Evolutionary conservation across 2,329 filamentous ascomycete species (phyloP), one percentile per base, ranked within the genome.

Genomic region (Fusarium scirpi): DNA sequence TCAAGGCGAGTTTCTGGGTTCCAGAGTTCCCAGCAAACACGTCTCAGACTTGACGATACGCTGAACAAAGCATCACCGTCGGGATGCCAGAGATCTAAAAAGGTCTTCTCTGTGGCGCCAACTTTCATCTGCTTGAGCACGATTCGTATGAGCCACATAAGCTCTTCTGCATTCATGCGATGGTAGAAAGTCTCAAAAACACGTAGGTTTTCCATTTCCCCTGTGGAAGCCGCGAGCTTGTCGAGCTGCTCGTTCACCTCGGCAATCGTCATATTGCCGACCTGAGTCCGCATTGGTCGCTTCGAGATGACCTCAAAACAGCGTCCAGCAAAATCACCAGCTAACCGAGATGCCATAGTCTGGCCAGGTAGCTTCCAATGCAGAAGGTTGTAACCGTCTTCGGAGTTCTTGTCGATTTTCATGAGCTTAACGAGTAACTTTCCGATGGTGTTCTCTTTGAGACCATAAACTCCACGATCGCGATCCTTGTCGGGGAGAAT

Each of bases 131-230:
- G 92, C 66, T 92, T 92, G 29, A 98, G 84, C 48, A 99, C 91
- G 75, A 99, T 98, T 16, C 95, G 91, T 67, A 99, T 93, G 58
- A 98, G 84, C 96, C 96, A 99, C 83, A 92, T 91, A 71, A 99
- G 82, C 81, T 99, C 96, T 69, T 97, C 92, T 0, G 96, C 88
- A 73, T 97, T 97, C 96, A 98, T 98, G 25, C 89, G 87, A 47
- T 90, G 87, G 80, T 98, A 98, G 77, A 98, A 97, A 7, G 90
- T 86, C 69, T 92, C 87, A 72, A 98, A 89, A 34, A 99, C 91
- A 0, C 90, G 90, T 43, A 94, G 78, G 74, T 98, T 95, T 67
- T 95, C 88, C n/a, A 92, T 87, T 82, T 98, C 95, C 55, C 92
- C 92, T 0, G 89, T 87, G 1, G 91, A 91, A 2, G 87, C 87